phyloP scores from a whole-genome alignment of 495 filamentous ascomycete genomes.

The Penicillium canariense region DNA sequence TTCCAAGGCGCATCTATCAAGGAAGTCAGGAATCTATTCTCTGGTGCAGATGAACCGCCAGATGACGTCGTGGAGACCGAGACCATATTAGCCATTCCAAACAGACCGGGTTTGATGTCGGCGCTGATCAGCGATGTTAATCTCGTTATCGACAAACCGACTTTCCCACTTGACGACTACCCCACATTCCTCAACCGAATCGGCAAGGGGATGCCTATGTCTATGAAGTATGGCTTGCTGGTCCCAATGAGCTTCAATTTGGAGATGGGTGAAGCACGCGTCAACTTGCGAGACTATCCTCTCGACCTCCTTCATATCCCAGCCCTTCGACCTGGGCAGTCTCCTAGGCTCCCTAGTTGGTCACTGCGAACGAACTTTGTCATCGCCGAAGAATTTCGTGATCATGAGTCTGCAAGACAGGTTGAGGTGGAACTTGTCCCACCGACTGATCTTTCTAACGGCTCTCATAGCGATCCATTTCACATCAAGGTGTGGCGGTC shows the following conservation, averaged over 20 bases:
- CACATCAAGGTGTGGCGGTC: constrained; percentile 85
- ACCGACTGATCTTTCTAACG: constrained; percentile 50
- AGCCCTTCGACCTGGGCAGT: constrained; percentile 73
- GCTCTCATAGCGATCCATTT: constrained; percentile 52
- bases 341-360: constrained; percentile 74
- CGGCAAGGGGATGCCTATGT: constrained; percentile 91
- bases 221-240: constrained; percentile 85
- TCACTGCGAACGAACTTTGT: constrained; percentile 91
- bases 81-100: constrained; percentile 80
- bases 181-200: constrained; percentile 81
- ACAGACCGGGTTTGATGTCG: constrained; percentile 80
- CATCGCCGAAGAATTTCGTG: constrained; percentile 89
- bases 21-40: constrained; percentile 77
- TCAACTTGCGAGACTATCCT: constrained; percentile 88
- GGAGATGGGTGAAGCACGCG: constrained; percentile 84
- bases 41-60: constrained; percentile 76
- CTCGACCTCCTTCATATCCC: constrained; percentile 90
- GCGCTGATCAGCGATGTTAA: constrained; percentile 81
- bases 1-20: constrained; percentile 71
- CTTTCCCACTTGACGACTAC: constrained; percentile 76
- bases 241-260: constrained; percentile 88
- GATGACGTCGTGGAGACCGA: constrained; percentile 80
- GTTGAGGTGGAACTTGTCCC: constrained; percentile 86
- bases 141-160: constrained; percentile 86
- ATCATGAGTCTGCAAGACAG: constrained; percentile 70